A percentile compares a stretch with the other conserved stretches of the same genome.
phyloP scores from a whole-genome alignment of 805 yeast species.

The Kuraishia floccosa region DNA sequence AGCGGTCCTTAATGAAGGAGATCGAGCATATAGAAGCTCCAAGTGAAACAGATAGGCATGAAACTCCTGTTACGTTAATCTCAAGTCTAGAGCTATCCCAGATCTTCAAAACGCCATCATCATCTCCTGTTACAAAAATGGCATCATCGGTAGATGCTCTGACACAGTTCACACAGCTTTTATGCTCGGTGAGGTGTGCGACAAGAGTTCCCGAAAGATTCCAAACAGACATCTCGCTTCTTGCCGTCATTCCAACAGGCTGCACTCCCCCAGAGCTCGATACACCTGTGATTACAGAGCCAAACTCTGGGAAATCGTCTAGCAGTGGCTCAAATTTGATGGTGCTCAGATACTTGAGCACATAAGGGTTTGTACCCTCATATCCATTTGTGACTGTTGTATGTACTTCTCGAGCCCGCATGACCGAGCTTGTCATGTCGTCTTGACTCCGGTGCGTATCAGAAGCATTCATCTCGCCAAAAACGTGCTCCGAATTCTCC shows the following conservation, averaged over 20 bases:
- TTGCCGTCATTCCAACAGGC: background rate
- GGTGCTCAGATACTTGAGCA: constrained; percentile 41
- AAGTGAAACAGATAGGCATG: constrained; percentile 34
- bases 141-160: constrained; percentile 49
- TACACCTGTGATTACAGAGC: constrained; percentile 19
- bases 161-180: constrained; percentile 43
- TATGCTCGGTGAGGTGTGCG: constrained; percentile 53
- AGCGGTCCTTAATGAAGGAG: constrained; percentile 37
- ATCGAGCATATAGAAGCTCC: constrained; percentile 38
- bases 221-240: background rate
- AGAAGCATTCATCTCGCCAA: constrained; percentile 33
- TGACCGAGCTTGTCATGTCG: constrained; percentile 5
- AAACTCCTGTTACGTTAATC: constrained; percentile 41
- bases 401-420: constrained; percentile 10
- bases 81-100: constrained; percentile 72
- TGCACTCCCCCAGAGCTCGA: background rate
- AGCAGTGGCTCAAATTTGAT: constrained; percentile 45
- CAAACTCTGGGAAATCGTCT: constrained; percentile 61
- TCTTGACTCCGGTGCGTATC: no score
- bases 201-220: constrained; percentile 41
- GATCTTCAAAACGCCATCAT: constrained; percentile 55
- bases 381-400: constrained; percentile 39
- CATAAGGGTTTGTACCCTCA: constrained; percentile 54
- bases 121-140: constrained; percentile 70
- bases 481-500: constrained; percentile 26